Conservation (phyloP, 345 rosid genomes). For the Heritiera littoralis region DNA sequence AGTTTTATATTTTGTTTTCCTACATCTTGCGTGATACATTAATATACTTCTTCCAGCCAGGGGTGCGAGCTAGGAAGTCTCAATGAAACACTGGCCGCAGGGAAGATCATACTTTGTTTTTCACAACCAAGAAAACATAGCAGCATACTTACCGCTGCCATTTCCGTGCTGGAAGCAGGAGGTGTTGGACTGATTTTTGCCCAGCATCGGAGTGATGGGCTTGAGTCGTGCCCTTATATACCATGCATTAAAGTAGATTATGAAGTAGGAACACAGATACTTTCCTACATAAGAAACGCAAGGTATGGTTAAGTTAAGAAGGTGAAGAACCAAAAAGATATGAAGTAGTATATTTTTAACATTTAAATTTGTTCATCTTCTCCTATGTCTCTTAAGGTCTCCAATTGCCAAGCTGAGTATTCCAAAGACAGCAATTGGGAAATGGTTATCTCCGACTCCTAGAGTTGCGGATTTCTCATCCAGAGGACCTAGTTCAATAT, state of each 20-base stretch:
- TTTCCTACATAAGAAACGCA: constrained; percentile 44
- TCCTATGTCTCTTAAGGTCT: constrained; percentile 24
- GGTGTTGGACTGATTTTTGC: constrained; percentile 48
- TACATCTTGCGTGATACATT: background rate
- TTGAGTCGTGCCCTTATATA: constrained; percentile 26
- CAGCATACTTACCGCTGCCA: constrained; percentile 29
- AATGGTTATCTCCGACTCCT: constrained; percentile 40
- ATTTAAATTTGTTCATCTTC: background rate
- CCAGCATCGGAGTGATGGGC: constrained; percentile 31
- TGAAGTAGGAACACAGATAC: constrained; percentile 43
- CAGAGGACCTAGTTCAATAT: constrained; percentile 77
- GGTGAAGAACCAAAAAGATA: background rate
- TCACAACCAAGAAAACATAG: constrained; percentile 22
- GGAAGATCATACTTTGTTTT: constrained; percentile 47
- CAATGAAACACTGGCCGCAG: constrained; percentile 41
- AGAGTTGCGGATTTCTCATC: constrained; percentile 69
- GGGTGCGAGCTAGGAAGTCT: constrained; percentile 40
- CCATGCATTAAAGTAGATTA: constrained; percentile 49
- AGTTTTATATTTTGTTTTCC: background rate
- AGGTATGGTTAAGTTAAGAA: constrained; percentile 31
- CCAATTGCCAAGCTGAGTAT: constrained; percentile 48
- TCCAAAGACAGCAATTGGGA: constrained; percentile 46
- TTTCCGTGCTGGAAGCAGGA: constrained; percentile 36
- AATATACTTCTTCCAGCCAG: constrained; percentile 23
- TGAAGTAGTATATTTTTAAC: background rate